Evolutionary conservation across 352 stramenopile genomes (phyloP).

Genomic region (Discostella stelligera): DNA sequence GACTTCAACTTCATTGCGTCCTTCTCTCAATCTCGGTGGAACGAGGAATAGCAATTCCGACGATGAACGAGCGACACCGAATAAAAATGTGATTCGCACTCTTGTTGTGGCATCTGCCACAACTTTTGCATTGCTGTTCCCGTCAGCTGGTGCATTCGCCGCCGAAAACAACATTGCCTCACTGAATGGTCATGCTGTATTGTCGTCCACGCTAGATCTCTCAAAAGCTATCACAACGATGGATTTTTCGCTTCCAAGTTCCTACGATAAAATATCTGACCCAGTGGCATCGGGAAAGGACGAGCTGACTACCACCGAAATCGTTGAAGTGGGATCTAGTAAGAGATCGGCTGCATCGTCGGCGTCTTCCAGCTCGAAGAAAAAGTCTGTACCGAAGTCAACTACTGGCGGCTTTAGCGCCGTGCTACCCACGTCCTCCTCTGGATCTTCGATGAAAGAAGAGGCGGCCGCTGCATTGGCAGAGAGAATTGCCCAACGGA

Average conservation of each 20-base stretch:
- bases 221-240: constrained; percentile 45
- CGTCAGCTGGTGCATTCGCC: constrained; percentile 24
- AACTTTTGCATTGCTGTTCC: constrained; percentile 24
- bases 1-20: not conserved
- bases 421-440: not conserved
- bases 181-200: constrained; percentile 15
- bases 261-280: constrained; percentile 44
- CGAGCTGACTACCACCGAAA: constrained; percentile 21
- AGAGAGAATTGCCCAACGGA: constrained; percentile 24
- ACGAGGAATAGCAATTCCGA: constrained; percentile 1
- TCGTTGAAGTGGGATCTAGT: not conserved
- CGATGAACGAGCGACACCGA: not conserved
- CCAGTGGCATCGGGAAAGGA: constrained; percentile 23
- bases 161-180: constrained; percentile 9
- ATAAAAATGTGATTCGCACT: constrained; percentile 19
- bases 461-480: constrained; percentile 16
- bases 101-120: constrained; percentile 18
- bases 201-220: constrained; percentile 37
- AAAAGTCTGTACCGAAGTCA: not conserved
- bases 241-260: constrained; percentile 46
- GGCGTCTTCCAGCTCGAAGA: constrained; percentile 8
- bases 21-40: not conserved
- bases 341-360: constrained; percentile 22
- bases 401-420: not conserved
- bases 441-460: constrained; percentile 14